phyloP scores from a whole-genome alignment of 2,329 filamentous ascomycete species.

The Fusarium xyrophilum region DNA sequence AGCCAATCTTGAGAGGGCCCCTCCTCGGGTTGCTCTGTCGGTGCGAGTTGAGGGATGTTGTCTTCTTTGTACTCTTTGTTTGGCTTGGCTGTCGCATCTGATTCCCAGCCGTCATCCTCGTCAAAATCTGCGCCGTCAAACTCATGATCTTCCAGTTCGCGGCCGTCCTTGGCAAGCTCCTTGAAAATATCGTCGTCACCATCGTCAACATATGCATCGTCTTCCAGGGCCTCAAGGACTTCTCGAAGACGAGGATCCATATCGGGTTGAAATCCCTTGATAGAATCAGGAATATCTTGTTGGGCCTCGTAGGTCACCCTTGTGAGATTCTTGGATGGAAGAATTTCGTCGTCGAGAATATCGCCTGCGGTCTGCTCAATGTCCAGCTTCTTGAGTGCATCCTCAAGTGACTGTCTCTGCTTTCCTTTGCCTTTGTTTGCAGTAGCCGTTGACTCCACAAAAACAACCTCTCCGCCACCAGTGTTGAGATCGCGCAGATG shows the following conservation, averaged over 20 bases:
- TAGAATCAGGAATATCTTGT: conserved; percentile 88
- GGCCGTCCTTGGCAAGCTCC: conserved; percentile 70
- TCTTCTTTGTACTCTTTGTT: conserved; percentile 61
- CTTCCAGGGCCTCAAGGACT: conserved; percentile 90
- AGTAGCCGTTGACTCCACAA: conserved; percentile 75
- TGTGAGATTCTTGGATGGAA: conserved; percentile 80
- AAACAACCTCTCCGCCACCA: conserved; percentile 78
- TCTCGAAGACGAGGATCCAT: conserved; percentile 95
- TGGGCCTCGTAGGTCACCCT: conserved; percentile 87
- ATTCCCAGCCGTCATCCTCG: conserved; percentile 89
- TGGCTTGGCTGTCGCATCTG: conserved; percentile 89
- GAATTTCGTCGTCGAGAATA: conserved; percentile 74
- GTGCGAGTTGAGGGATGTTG: conserved; percentile 57
- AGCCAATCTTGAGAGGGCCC: conserved; percentile 82
- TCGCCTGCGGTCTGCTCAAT: conserved; percentile 61
- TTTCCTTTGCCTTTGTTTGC: conserved; percentile 74
- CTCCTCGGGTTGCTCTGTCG: conserved; percentile 61
- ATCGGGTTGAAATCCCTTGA: conserved; percentile 94
- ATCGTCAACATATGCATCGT: conserved; percentile 91
- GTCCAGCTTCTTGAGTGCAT: conserved; percentile 73
- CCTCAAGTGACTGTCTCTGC: conserved; percentile 79
- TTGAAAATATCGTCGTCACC: conserved; percentile 89
- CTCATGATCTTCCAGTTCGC: conserved; percentile 78
- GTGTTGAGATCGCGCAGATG: conserved; percentile 88
- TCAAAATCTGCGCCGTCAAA: conserved; percentile 73